Evolutionary conservation across 352 stramenopile species (phyloP).

Genomic region (Phytophthora constricta): DNA sequence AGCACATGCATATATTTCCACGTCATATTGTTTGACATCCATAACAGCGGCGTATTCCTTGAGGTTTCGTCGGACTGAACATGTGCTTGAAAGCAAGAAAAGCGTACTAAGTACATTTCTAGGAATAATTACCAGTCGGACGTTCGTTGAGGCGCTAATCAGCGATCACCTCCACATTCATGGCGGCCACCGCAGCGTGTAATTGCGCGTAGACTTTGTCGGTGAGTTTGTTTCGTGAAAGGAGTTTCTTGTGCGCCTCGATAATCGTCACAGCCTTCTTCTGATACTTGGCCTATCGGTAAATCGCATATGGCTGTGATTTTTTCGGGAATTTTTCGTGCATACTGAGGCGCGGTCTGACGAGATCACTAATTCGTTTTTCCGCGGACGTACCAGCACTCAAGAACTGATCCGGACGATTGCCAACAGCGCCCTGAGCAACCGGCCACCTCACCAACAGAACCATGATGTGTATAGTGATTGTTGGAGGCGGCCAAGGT

Average conservation of each 20-base stretch:
- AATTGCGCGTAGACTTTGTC: slow-evolving; percentile 53
- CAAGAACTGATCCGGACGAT: no score
- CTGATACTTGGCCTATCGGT: slow-evolving; percentile 47
- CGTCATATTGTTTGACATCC: no score
- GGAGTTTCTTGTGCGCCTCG: slow-evolving; percentile 35
- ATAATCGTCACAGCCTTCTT: slow-evolving; percentile 59
- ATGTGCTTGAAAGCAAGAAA: no score
- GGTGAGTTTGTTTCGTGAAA: slow-evolving; percentile 37
- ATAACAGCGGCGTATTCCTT: no score
- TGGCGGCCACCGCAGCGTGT: slow-evolving; percentile 30
- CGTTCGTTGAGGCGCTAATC: slow-evolving; percentile 47
- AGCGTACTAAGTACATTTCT: slow-evolving; percentile 50
- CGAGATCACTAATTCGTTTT: no score
- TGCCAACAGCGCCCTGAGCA: no score
- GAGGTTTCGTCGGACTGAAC: no score
- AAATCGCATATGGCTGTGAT: no score
- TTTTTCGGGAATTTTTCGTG: no score
- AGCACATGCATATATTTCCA: neutral
- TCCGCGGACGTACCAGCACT: slow-evolving; percentile 16
- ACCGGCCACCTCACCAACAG: slow-evolving; percentile 15
- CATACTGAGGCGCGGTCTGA: no score
- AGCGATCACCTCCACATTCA: slow-evolving; percentile 56
- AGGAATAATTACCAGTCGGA: slow-evolving; percentile 42
- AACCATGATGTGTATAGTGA: slow-evolving; percentile 51
- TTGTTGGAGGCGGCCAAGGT: slow-evolving; percentile 56